phyloP scores from a whole-genome alignment of 805 yeast species.

The Isabelozyma rhagii region DNA sequence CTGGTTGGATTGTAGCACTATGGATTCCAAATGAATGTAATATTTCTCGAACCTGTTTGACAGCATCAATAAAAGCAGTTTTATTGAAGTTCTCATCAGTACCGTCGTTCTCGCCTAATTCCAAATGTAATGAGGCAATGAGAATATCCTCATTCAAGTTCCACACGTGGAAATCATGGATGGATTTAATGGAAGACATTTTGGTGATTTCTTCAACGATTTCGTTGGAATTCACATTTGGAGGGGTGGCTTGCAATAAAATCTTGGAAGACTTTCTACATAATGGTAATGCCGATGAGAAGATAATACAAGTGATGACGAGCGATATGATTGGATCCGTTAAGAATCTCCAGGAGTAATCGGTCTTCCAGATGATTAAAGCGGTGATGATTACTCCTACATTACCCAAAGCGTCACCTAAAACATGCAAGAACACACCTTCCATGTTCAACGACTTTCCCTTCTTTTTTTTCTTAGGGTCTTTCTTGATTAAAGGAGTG shows the following conservation, averaged over 20 bases:
- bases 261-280: constrained; percentile 85
- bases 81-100: constrained; percentile 48
- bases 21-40: constrained; percentile 84
- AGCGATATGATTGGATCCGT: constrained; percentile 85
- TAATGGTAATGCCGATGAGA: constrained; percentile 86
- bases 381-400: constrained; percentile 91
- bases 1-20: constrained; percentile 96
- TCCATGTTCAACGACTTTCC: constrained; percentile 87
- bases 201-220: constrained; percentile 66
- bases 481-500: constrained; percentile 26
- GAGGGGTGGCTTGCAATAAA: constrained; percentile 88
- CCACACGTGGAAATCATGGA: constrained; percentile 97
- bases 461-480: constrained; percentile 16
- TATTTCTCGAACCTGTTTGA: constrained; percentile 70
- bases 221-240: constrained; percentile 70
- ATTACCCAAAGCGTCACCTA: constrained; percentile 96
- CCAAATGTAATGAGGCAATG: constrained; percentile 88
- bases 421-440: constrained; percentile 91
- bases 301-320: constrained; percentile 81
- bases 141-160: constrained; percentile 82
- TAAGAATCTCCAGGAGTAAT: constrained; percentile 82
- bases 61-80: constrained; percentile 56
- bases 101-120: constrained; percentile 37
- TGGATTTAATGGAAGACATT: constrained; percentile 72
- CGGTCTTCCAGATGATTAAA: constrained; percentile 88